Base-by-base conservation (phyloP, 805 yeast species). In the Hanseniaspora guilliermondii region DNA sequence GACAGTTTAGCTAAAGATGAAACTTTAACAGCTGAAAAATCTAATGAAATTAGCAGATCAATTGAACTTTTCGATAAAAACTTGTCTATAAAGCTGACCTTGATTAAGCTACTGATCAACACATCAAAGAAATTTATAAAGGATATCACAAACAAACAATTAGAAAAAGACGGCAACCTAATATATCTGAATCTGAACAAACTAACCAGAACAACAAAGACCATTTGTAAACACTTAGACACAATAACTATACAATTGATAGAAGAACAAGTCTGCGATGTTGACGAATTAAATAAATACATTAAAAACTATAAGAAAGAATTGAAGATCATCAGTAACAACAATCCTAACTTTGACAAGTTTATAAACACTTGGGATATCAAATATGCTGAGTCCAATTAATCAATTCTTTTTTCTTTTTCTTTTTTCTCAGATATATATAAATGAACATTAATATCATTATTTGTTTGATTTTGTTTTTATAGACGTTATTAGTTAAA, bases 81-180 rank as follows among this genome's bases (percentile, higher is more conserved):
- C 24, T 82, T 86, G 83, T 62, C 71, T 27, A 59, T 47, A 3
- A 67, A 65, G 25, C 49, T 64, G 9, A 79, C 77, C 58, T 61
- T 85, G 60, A 66, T 83, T 8, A 81, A 77, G 60, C 64, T 84
- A 1, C 65, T 85, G 19, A 63, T 83, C 30, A 45, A 41, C 37
- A 45, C 53, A 2, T 39, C 53, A 6, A 55, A 52, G 46, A 52
- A 44, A 42, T 44, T 42, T 16, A 52, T 52, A 1, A 19, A 36
- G n/a, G 55, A 44, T 16, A 37, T 52, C n/a, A 19, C 49, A 17
- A 24, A 12, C 11, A 14, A 21, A 6, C 55, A 52, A 19, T 8
- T 52, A 17, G 49, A 52, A 44, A 52, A 44, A 30, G 45, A 52
- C 7, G 55, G 55, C 8, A 52, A 52, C 16, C 19, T 14, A 4